Base-by-base conservation (phyloP, 768 basidiomycete species). In the Lyophyllum shimeji region DNA sequence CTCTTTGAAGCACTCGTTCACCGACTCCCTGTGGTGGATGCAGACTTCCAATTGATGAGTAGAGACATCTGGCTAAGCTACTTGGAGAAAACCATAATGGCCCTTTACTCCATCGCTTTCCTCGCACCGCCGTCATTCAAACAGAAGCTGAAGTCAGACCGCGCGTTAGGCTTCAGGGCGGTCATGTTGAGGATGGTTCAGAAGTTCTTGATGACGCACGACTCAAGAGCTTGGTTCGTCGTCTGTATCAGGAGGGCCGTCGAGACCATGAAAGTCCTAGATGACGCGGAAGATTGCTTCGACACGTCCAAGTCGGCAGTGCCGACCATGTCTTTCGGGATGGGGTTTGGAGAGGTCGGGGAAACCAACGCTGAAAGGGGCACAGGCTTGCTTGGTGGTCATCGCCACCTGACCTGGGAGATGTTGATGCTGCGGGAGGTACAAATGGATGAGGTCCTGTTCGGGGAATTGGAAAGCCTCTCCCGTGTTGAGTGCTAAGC, bases 71-170 rank as follows among this genome's bases (percentile, higher is more conserved):
- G 90, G 86, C 69, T 95, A 44, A 83, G 84, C 40, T 89, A 92
- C 69, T 71, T 91, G 59, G 91, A 95, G 75, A 90, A 89, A 61
- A 74, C 79, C 50, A 77, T 89, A 45, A 83, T 95, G 78, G 82
- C 83, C n/a, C 80, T 97, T 40, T 98, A 97, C 73, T 87, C 87
- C 34, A 74, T 98, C 59, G 83, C 87, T 21, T 98, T 94, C 76
- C 75, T 95, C 52, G 84, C 93, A 2, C 82, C 93, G 1, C 85
- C 87, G 3, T 77, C 81, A 24, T 66, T 95, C 59, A 94, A 95
- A 73, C 75, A 78, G 52, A 80, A 73, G 58, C 78, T 94, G 61
- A 89, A 90, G 62, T 68, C 72, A 9, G 82, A 91, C 67, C 79
- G 82, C 49, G 73, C 73, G 39, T 77, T 95, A 25, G 87, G 87